Conservation (phyloP, 108 stramenopile species). For the Poteriospumella lacustris region DNA sequence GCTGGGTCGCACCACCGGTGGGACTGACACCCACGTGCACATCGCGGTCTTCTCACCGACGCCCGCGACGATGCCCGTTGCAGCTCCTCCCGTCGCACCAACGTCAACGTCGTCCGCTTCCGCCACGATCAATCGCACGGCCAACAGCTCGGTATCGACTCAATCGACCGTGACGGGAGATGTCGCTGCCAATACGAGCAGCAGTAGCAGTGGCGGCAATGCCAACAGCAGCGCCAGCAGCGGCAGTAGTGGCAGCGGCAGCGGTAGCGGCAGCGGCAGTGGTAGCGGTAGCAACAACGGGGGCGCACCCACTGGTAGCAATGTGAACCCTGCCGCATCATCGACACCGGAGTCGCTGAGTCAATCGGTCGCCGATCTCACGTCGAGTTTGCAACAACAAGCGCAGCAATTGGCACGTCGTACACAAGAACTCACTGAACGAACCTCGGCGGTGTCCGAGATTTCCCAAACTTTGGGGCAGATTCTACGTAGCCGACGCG, state of each 20-base stretch:
- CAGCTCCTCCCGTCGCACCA: too few relatives aligned
- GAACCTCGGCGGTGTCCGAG: not conserved
- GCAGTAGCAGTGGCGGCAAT: not conserved
- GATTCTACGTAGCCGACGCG: too few relatives aligned
- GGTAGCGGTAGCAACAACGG: too few relatives aligned
- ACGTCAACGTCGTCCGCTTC: too few relatives aligned
- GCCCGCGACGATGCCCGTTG: too few relatives aligned
- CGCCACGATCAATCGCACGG: too few relatives aligned
- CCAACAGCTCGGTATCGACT: too few relatives aligned
- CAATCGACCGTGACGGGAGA: too few relatives aligned
- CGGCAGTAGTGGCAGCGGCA: not conserved
- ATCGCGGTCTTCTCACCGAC: not conserved
- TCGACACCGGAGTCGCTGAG: not conserved
- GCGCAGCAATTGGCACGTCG: not conserved
- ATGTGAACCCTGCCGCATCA: too few relatives aligned
- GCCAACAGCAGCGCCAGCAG: not conserved
- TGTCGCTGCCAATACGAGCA: too few relatives aligned
- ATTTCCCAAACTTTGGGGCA: too few relatives aligned
- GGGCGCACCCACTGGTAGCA: too few relatives aligned
- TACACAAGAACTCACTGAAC: not conserved
- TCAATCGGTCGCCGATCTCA: not conserved
- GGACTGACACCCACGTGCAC: not conserved
- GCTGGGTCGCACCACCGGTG: not conserved
- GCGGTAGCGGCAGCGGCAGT: not conserved
- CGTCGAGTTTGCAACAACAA: not conserved